Evolutionary conservation across 2,329 filamentous ascomycete genomes (phyloP), one percentile per base, ranked within the genome.

Genomic region (Anisogramma anomala): DNA sequence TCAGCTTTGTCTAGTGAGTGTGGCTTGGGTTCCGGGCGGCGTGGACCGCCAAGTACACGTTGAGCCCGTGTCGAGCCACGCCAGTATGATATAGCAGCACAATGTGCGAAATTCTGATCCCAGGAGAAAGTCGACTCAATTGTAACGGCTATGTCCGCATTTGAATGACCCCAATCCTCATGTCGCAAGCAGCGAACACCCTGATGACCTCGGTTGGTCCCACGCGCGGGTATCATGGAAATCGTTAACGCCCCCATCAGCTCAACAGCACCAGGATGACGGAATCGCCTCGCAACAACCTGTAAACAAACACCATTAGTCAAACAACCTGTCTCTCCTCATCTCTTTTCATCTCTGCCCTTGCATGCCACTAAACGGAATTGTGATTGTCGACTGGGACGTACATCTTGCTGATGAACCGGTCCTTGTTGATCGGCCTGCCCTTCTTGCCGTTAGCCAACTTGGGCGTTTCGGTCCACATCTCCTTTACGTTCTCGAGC

Each of bases 381-480:
- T n/a, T n/a, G n/a, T n/a, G n/a, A n/a, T n/a, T n/a, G n/a, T n/a
- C n/a, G 20, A 14, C 20, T 2, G 22, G 32, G 19, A 74, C 79
- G 52, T 61, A 88, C 88, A 95, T 89, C 70, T 95, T 95, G 73
- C 85, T 94, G 57, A 96, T 91, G 64, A 95, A 95, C 31, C 91
- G 74, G 64, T 98, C 91, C 77, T 96, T 95, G 69, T 98, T 98
- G 48, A 96, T 85, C 33, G 83, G 79, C 55, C 82, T 72, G 42
- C 88, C 88, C 67, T 87, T 88, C 70, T 89, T 91, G 51, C 89
- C 89, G 50, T 80, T 82, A 17, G 83, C 79, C 56, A 84, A 72
- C 47, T 79, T 71, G 36, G 89, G 87, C 42, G 84, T 91, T 68
- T 98, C 91, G 8, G 88, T 95, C 91, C 91, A 98, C 89, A 98